Evolutionary conservation across 1,284 basidiomycete species (phyloP).

Genomic region (Clitocybe nebularis): DNA sequence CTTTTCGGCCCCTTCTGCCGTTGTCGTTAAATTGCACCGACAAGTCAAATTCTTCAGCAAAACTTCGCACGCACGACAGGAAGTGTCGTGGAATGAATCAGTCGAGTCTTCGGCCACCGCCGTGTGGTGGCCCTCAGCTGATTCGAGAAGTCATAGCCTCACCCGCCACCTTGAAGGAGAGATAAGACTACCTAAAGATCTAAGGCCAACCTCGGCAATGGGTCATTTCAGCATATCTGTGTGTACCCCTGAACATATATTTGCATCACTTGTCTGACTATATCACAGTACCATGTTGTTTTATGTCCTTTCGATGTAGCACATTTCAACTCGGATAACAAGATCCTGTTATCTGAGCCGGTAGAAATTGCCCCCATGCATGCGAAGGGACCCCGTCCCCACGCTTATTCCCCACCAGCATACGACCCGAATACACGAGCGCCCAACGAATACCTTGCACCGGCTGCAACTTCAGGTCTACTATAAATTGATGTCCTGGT

Average conservation of each 20-base stretch:
- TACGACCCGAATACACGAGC: conserved; percentile 31
- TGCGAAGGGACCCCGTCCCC: conserved; percentile 35
- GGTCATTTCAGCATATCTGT: conserved; percentile 46
- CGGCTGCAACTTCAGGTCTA: too few species aligned
- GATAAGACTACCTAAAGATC: conserved; percentile 43
- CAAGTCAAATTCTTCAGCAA: conserved; percentile 40
- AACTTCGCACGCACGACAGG: conserved; percentile 26
- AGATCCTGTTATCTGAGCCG: conserved; percentile 35
- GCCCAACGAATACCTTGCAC: conserved; percentile 26
- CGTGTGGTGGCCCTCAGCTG: conserved; percentile 41
- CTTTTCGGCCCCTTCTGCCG: conserved; percentile 37
- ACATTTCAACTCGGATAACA: conserved; percentile 30
- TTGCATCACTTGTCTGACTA: too few species aligned
- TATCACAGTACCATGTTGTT: conserved; percentile 37
- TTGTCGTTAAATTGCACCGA: conserved; percentile 38
- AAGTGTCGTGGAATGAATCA: conserved; percentile 35
- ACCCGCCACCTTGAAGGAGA: conserved; percentile 44
- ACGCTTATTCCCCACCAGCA: conserved; percentile 38
- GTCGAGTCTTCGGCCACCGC: conserved; percentile 38
- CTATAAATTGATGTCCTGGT: too few species aligned
- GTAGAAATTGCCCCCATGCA: conserved; percentile 44
- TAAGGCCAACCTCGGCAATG: conserved; percentile 43
- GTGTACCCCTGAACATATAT: conserved; percentile 15
- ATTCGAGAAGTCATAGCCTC: conserved; percentile 21
- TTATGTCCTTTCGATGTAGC: conserved; percentile 37